phyloP scores from a whole-genome alignment of 2,329 filamentous ascomycete species.

The Calonectria montana region DNA sequence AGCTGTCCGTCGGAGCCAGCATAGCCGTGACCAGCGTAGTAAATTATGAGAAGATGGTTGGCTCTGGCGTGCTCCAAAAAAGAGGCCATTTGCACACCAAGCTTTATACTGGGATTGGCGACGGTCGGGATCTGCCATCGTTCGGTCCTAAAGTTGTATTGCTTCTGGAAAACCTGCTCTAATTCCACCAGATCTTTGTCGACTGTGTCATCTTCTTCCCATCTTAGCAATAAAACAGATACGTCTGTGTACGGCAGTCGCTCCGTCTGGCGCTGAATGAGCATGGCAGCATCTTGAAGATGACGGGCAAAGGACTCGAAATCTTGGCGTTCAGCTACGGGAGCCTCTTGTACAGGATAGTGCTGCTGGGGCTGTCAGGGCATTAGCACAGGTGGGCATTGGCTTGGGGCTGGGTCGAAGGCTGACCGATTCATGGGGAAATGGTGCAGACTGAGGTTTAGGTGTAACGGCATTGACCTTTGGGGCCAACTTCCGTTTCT shows the following conservation, averaged over 20 bases:
- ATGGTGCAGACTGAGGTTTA: constrained; percentile 46
- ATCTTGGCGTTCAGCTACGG: constrained; percentile 64
- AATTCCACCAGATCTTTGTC: constrained; percentile 66
- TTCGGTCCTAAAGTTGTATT: constrained; percentile 71
- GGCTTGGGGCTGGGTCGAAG: constrained; percentile 29
- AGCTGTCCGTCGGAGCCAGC: constrained; percentile 69
- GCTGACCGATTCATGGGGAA: constrained; percentile 51
- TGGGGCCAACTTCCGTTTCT: constrained; percentile 58
- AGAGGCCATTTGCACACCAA: constrained; percentile 69
- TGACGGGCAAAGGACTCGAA: constrained; percentile 76
- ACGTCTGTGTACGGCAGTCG: constrained; percentile 67
- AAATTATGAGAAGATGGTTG: constrained; percentile 72
- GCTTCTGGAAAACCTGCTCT: constrained; percentile 68
- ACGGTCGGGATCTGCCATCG: constrained; percentile 71
- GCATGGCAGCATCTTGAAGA: constrained; percentile 75
- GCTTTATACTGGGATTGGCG: constrained; percentile 69
- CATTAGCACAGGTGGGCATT: constrained; percentile 34
- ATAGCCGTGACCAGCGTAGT: constrained; percentile 72
- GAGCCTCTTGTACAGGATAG: constrained; percentile 54
- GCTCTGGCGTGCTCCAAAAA: constrained; percentile 69
- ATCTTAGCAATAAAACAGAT: constrained; percentile 70
- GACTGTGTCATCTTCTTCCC: constrained; percentile 69
- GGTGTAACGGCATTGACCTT: constrained; percentile 51
- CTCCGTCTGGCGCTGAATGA: constrained; percentile 73
- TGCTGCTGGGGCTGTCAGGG: constrained; percentile 45